Base-by-base conservation (phyloP, 2,329 filamentous ascomycete species). In the Cladosporium sp. region DNA sequence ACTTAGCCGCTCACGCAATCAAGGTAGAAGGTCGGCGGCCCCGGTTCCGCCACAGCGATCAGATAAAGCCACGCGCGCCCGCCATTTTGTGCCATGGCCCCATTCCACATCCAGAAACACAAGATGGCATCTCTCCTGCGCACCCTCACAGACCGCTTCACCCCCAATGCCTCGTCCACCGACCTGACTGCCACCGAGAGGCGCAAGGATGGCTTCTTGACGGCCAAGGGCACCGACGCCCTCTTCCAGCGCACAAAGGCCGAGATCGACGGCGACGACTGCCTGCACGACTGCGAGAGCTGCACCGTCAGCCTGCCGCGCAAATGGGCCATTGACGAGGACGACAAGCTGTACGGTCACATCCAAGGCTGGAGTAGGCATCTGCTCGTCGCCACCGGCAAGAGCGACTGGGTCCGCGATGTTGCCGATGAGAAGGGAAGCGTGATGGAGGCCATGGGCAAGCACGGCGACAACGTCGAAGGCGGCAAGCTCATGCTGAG, bases 331-430 rank as follows among this genome's bases (percentile, higher is more conserved):
- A 87, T 97, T 65, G 91, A 98, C 66, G 86, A 90, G 77, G 81
- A 84, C 7, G 92, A 97, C 75, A 82, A 88, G 72, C 81, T 99
- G 59, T 98, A 96, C 76, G 95, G 94, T 0, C 84, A 91, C 67
- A 86, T 97, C 69, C 91, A 92, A 74, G 92, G 88, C 41, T 98
- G 92, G 91, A 89, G 87, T 74, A 95, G 93, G 24, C 95, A 99
- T 79, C 77, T 97, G 68, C 82, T 99, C 36, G 92, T 98, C 18
- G 95, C 92, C 28, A 99, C 95, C n/a, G 92, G 93, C 68, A 97
- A 97, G 86, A 86, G 89, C 30, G 95, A 99, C 79, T 99, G 95
- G 95, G 90, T 94, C 75, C 82, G 92, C 67, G 90, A 96, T 80
- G 92, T 97, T 55, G 88, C 87, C 65, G 91, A 98, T 75, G 95